phyloP scores from a whole-genome alignment of 1,139 yeast species.

The Candida gigantensis region DNA sequence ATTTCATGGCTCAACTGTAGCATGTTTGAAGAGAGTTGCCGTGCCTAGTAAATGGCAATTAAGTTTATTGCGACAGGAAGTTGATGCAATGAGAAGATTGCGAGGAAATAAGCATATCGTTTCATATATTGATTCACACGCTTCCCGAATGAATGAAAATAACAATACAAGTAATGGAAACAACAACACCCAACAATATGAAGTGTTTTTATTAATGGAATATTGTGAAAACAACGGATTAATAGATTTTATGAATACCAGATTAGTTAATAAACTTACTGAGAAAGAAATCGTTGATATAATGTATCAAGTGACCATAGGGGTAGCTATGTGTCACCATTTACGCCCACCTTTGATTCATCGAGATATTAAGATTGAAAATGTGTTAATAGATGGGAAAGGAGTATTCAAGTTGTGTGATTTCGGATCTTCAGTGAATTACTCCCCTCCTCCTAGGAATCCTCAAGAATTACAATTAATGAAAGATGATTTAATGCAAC shows the following conservation, averaged over 20 bases:
- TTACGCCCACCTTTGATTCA: conserved; percentile 80
- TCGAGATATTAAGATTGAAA: conserved; percentile 93
- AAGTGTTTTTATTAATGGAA: conserved; percentile 91
- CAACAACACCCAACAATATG: conserved; percentile 57
- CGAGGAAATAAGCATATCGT: conserved; percentile 80
- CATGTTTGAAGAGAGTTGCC: conserved; percentile 73
- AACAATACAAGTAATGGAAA: conserved; percentile 16
- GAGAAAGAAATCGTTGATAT: conserved; percentile 83
- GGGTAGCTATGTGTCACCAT: conserved; percentile 87
- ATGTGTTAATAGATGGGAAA: conserved; percentile 75
- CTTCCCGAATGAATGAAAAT: conserved; percentile 54
- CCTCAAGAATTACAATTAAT: conserved; percentile 66
- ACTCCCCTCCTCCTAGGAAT: conserved; percentile 62
- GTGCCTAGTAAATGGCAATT: conserved; percentile 74
- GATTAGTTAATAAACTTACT: conserved; percentile 75
- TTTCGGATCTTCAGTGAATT: conserved; percentile 87
- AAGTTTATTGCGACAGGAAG: conserved; percentile 71
- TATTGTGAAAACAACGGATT: conserved; percentile 84
- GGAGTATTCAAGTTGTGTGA: conserved; percentile 85
- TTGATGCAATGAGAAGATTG: conserved; percentile 80
- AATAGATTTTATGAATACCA: conserved; percentile 92
- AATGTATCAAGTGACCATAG: conserved; percentile 79
- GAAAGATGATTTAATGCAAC: conserved; percentile 82
- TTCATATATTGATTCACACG: conserved; percentile 91
- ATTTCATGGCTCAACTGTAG: conserved; percentile 47